Base-by-base conservation (phyloP, 768 basidiomycete genomes). In the Auricularia sp. region DNA sequence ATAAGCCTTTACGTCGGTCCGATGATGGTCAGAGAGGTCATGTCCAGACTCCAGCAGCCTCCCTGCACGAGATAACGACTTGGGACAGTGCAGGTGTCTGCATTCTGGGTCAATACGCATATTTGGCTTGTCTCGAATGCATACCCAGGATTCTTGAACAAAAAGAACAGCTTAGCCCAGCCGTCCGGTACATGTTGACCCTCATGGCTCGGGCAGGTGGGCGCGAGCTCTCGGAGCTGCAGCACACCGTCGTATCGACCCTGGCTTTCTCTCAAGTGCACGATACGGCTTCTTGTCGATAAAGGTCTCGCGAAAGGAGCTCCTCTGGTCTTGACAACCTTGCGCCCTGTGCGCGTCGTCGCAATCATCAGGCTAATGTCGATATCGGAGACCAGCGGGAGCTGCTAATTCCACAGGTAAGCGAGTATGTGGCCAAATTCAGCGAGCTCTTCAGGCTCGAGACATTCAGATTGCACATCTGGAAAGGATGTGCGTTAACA, bases 331-430 rank as follows among this genome's bases (percentile, higher is more conserved):
- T 88, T 82, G 39, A 90, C 90, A 71, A 96, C 95, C 70, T 86
- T 83, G 0, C 94, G 93, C 34, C 94, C 82, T 0, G 92, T 94
- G 74, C 94, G 91, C n/a, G 94, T 92, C 1, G 94, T 93, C 7
- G 89, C 85, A 39, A 94, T 82, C 96, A 97, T 99, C 72, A 99
- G 86, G 74, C 90, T 89, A 70, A 93, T 85, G 74, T 98, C 96
- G 63, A 87, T 83, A 71, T 92, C 92, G 3, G 93, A 93, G 18
- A 97, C 82, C 21, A 96, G 83, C 51, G 90, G 86, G 73, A 94
- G 92, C 75, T 96, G 88, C 77, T 97, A 96, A 76, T 92, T 92
- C 78, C 89, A 92, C 73, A 95, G 88, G 62, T 92, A 85, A 75
- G 89, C 94, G 47, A 91, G 83, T 68, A 89, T 87, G 47, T 63